These are phyloP conservation scores for Leccinum broughii DNA, from an alignment of 768 basidiomycete genomes.

Conservation along the genomic window DNA sequence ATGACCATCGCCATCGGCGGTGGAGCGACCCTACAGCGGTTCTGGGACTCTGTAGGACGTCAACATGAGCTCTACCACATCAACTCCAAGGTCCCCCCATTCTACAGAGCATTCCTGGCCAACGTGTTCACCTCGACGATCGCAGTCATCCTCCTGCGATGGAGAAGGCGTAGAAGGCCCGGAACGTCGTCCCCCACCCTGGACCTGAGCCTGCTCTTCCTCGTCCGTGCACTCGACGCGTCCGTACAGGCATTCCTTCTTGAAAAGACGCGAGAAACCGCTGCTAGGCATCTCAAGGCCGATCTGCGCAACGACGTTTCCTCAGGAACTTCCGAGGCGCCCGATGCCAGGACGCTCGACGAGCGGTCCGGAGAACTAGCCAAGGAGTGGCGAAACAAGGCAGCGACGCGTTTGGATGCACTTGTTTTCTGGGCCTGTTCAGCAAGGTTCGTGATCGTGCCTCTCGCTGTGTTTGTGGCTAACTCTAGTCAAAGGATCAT, in stretches of 20 bases:
- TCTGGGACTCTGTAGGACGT: slow-evolving; percentile 38
- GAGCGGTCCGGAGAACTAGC: slow-evolving; percentile 23
- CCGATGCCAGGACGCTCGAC: slow-evolving; percentile 2
- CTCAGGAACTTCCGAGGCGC: neutral
- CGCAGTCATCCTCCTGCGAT: slow-evolving; percentile 59
- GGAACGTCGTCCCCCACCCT: slow-evolving; percentile 51
- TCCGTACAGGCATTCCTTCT: slow-evolving; percentile 53
- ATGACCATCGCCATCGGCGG: slow-evolving; percentile 65
- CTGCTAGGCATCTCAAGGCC: neutral
- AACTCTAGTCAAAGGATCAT: slow-evolving; percentile 56
- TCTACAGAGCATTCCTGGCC: slow-evolving; percentile 57
- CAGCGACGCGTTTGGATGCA: slow-evolving; percentile 59
- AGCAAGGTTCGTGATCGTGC: slow-evolving; percentile 53
- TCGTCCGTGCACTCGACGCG: slow-evolving; percentile 71
- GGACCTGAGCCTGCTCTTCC: slow-evolving; percentile 65
- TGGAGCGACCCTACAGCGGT: slow-evolving; percentile 51
- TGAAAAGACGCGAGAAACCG: slow-evolving; percentile 13
- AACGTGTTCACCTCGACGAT: slow-evolving; percentile 56
- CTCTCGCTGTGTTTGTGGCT: neutral
- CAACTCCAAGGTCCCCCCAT: slow-evolving; percentile 34
- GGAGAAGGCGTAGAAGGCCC: slow-evolving; percentile 35
- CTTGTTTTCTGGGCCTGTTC: slow-evolving; percentile 77
- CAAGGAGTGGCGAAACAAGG: slow-evolving; percentile 31
- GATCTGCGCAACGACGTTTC: neutral
- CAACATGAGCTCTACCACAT: neutral